Base-by-base conservation (phyloP, 2,329 filamentous ascomycete species). In the Aspergillus ruber region DNA sequence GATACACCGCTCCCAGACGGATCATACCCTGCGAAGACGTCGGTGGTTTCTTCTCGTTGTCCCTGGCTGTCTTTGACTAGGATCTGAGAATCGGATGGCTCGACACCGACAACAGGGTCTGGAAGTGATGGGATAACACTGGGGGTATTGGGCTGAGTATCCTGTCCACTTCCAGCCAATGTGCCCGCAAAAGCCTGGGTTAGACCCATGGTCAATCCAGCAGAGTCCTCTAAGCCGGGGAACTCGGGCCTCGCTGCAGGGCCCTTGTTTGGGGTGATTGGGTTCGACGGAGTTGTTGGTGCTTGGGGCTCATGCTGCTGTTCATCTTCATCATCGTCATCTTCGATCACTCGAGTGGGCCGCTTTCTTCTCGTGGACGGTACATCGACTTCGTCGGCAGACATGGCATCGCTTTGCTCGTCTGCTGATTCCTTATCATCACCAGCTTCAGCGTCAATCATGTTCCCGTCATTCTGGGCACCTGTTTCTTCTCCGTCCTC, bases 181-280 rank as follows among this genome's bases (percentile, higher is more conserved):
- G 90, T 95, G 10, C 88, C 88, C 4, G 86, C 87, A 63, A 95
- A 96, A 52, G 93, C 91, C 59, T 95, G 90, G 0, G 89, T 94
- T 40, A 95, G 76, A 8, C 88, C 86, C 38, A 95, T 65, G 5
- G 74, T 68, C 44, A 70, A 59, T 36, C 66, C 62, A 41, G 62
- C 63, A 49, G 60, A 74, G 64, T 56, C 71, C 60, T 83, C 80
- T 17, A 88, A 69, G 1, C 83, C 84, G 3, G 85, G 85, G 49
- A 88, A 86, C 13, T 75, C 80, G 3, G 83, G 84, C 10, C 68
- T 68, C 51, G 70, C 63, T 6, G 59, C 62, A 3, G 66, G 65
- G 38, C 57, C 50, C 1, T 39, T 39, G 5, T 42, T 29, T 9
- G 21, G 21, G 7, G 52, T 50, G 32, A 54, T 64, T 15, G 61